Evolutionary conservation across 495 filamentous ascomycete genomes (phyloP).

Genomic region (Peziza echinospora): DNA sequence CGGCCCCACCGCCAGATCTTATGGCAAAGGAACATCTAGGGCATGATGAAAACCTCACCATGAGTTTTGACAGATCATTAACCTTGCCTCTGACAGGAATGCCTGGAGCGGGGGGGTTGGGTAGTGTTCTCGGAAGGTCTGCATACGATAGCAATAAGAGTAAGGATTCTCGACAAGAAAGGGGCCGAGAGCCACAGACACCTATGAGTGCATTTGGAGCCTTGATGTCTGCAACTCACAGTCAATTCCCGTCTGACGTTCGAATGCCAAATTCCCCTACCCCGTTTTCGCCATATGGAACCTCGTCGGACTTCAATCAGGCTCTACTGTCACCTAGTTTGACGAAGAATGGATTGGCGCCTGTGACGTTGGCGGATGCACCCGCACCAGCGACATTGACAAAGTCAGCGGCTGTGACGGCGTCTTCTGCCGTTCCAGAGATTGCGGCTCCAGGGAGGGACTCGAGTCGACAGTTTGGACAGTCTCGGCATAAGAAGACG

Average conservation of each 20-base stretch:
- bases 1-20: slow-evolving; percentile 52
- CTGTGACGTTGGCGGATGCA: slow-evolving; percentile 59
- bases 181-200: not conserved
- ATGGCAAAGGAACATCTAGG: slow-evolving; percentile 1
- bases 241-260: not conserved
- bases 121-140: not conserved
- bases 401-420: slow-evolving; percentile 54
- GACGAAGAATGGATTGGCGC: slow-evolving; percentile 57
- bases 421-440: slow-evolving; percentile 34
- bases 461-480: not conserved
- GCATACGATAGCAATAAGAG: not conserved
- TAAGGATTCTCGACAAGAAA: no score
- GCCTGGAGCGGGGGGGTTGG: slow-evolving; percentile 5
- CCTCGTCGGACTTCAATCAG: slow-evolving; percentile 2
- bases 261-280: not conserved
- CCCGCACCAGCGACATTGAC: slow-evolving; percentile 75
- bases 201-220: not conserved
- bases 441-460: slow-evolving; percentile 9
- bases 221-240: not conserved
- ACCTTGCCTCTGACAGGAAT: slow-evolving; percentile 20
- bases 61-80: slow-evolving; percentile 19
- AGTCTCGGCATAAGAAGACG: slow-evolving; percentile 49
- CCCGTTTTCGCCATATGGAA: not conserved
- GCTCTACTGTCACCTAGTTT: slow-evolving; percentile 5
- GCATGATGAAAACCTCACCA: not conserved